phyloP scores from a whole-genome alignment of 441 rosid genomes.

The Cnidoscolus chayamansa region DNA sequence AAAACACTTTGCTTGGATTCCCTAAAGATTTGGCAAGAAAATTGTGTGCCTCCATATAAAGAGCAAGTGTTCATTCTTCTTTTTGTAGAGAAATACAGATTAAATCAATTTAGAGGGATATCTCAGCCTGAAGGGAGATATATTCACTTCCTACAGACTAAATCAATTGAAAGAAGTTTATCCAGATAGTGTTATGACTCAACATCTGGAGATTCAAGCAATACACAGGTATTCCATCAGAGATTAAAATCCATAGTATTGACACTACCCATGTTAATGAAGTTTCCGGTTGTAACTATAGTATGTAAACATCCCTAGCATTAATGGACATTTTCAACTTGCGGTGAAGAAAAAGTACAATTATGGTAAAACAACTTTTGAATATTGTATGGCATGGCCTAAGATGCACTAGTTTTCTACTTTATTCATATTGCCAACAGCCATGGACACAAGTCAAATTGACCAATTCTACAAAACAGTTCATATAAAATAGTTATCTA shows the following conservation, averaged over 20 bases:
- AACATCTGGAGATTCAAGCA: neutral
- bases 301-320: neutral
- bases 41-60: neutral
- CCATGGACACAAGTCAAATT: neutral
- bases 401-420: neutral
- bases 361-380: neutral
- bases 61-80: neutral
- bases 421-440: neutral
- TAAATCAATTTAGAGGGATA: neutral
- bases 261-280: neutral
- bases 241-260: neutral
- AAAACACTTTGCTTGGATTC: neutral
- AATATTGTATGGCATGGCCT: neutral
- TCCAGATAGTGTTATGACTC: neutral
- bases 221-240: neutral
- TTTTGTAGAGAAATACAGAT: neutral
- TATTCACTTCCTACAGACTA: neutral
- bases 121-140: neutral
- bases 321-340: neutral
- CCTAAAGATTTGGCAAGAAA: neutral
- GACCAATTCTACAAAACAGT: neutral
- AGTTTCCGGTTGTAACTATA: neutral
- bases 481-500: neutral
- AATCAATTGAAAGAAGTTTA: neutral
- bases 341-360: neutral